Base-by-base conservation (phyloP, 768 basidiomycete genomes). In the Rhizopogon rudus region DNA sequence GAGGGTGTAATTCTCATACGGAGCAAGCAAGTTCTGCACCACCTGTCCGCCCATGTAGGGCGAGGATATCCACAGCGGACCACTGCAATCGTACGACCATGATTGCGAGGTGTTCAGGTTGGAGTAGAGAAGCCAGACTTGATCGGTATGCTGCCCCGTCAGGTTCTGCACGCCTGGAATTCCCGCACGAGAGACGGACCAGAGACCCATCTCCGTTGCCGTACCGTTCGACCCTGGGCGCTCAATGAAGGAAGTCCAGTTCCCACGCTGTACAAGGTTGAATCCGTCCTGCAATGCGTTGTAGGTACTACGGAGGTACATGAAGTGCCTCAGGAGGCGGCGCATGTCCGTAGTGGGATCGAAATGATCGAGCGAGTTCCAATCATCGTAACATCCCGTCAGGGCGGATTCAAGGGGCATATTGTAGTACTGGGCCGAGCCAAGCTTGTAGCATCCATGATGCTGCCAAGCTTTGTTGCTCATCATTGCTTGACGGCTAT, bases 291-390 rank as follows among this genome's bases (percentile, higher is more conserved):
- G 91, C 10, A 96, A 77, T 3, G 88, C 78, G 22, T 77, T 81
- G 69, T 87, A 96, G 13, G 76, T 70, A 6, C 67, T 67, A 31
- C 94, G 87, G 39, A 96, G 76, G 63, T 82, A 77, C 54, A 87
- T 68, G 73, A 91, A 86, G 52, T 88, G 90, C 16, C 81, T 67
- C 63, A 91, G 84, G 55, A 91, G 65, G 54, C 92, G 86, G 40
- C 88, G 82, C 40, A 80, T 79, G 63, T 90, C 86, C 12, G 86
- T 74, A 2, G 93, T 95, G 28, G 93, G 92, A 69, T 97, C 94
- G 67, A 96, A 96, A 68, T 97, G 94, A 63, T 97, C 94, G 33
- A 95, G 82, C 2, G 89, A 82, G 68, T 96, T 95, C 91, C 90
- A 94, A 61, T 90, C 85, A 65, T 96, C 92, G 44, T 87, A 63